phyloP scores from a whole-genome alignment of 116 monocot genomes.

The Thalassia testudinum region DNA sequence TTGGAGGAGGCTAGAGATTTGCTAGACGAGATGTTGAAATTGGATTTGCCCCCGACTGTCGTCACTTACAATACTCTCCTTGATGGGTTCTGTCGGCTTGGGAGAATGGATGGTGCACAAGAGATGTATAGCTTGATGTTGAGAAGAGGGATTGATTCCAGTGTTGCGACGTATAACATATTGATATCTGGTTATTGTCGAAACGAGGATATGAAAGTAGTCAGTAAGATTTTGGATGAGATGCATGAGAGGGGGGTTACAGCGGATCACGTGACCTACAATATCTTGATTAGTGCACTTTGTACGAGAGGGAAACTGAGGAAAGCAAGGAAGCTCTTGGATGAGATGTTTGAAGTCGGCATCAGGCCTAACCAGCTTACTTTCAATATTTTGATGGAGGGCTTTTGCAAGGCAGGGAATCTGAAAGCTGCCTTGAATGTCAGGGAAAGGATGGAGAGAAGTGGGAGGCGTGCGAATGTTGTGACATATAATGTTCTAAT shows the following conservation, averaged over 20 bases:
- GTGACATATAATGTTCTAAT: constrained; percentile 76
- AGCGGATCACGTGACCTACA: constrained; percentile 68
- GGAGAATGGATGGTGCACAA: constrained; percentile 43
- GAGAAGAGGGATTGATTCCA: constrained; percentile 26
- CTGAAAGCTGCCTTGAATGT: constrained; percentile 52
- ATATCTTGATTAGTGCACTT: constrained; percentile 53
- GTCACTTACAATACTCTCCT: constrained; percentile 70
- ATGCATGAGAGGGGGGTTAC: constrained; percentile 53
- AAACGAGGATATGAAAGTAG: constrained; percentile 37
- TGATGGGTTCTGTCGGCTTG: constrained; percentile 48
- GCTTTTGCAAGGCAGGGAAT: constrained; percentile 62
- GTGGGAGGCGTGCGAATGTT: constrained; percentile 52
- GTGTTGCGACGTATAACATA: constrained; percentile 57
- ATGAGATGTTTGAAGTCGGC: constrained; percentile 68
- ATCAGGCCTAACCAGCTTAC: constrained; percentile 45
- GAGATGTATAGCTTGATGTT: constrained; percentile 28
- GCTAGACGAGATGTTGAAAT: constrained; percentile 25
- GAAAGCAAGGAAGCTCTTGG: constrained; percentile 59
- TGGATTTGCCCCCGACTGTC: constrained; percentile 31
- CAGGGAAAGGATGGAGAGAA: constrained; percentile 69
- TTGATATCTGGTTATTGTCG: constrained; percentile 59
- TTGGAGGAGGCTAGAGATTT: constrained; percentile 26
- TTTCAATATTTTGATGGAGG: constrained; percentile 70
- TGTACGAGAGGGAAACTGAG: constrained; percentile 36
- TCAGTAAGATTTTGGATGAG: constrained; percentile 51